Conservation (phyloP, 768 basidiomycete genomes). For the Russula dissimulans region DNA sequence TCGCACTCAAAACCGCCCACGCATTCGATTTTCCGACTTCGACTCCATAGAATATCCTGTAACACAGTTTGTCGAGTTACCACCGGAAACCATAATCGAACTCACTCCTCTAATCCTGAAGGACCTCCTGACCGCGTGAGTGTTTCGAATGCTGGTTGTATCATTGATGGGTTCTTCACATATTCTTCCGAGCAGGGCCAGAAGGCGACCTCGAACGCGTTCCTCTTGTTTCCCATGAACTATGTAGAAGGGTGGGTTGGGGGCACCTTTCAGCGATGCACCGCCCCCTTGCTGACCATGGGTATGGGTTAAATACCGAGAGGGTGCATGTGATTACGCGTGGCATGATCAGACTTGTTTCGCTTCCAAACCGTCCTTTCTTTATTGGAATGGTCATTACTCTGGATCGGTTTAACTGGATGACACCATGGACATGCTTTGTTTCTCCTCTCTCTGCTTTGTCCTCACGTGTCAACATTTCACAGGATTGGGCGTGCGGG, state of each 20-base stretch:
- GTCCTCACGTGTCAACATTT: neutral
- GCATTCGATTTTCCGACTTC: slow-evolving; percentile 4
- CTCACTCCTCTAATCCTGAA: slow-evolving; percentile 1
- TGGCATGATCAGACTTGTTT: neutral
- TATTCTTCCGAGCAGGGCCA: slow-evolving; percentile 12
- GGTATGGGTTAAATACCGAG: neutral
- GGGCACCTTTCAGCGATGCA: neutral
- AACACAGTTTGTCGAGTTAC: neutral
- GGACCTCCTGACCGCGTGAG: neutral
- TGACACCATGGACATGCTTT: neutral
- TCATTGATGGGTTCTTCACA: neutral
- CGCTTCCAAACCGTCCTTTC: too few species aligned
- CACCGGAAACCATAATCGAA: neutral
- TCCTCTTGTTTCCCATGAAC: neutral
- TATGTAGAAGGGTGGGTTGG: neutral
- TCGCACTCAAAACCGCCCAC: neutral
- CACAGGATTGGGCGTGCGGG: neutral
- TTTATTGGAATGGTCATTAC: too few species aligned
- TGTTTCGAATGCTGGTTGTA: neutral
- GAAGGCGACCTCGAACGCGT: neutral
- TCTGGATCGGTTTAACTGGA: too few species aligned
- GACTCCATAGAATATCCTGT: slow-evolving; percentile 1
- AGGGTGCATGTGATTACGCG: too few species aligned
- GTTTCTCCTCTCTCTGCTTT: neutral
- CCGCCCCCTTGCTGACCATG: neutral